Evolutionary conservation across 2,329 filamentous ascomycete genomes (phyloP).

Genomic region (Aspergillus pseudotamarii): DNA sequence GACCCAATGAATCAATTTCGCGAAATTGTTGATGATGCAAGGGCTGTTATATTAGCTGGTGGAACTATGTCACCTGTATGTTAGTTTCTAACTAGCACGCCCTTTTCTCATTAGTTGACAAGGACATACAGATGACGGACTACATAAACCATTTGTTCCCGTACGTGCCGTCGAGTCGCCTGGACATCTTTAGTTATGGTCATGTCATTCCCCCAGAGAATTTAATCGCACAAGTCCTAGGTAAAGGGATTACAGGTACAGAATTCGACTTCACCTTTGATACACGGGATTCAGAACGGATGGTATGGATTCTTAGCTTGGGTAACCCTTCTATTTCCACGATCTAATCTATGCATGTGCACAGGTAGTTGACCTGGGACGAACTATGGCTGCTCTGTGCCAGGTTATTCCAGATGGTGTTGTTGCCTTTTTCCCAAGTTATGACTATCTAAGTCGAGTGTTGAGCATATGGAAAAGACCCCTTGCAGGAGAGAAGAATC

Average conservation of each 20-base stretch:
- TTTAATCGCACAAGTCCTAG: slow-evolving; percentile 75
- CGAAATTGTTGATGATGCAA: slow-evolving; percentile 79
- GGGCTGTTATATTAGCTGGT: slow-evolving; percentile 86
- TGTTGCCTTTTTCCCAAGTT: slow-evolving; percentile 94
- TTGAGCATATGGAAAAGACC: slow-evolving; percentile 61
- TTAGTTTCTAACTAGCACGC: slow-evolving; percentile 1
- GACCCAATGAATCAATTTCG: slow-evolving; percentile 91
- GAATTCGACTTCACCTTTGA: slow-evolving; percentile 88
- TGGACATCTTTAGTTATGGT: slow-evolving; percentile 85
- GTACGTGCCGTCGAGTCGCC: slow-evolving; percentile 62
- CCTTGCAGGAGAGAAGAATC: slow-evolving; percentile 27
- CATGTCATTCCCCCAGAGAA: slow-evolving; percentile 88
- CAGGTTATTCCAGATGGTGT: slow-evolving; percentile 81
- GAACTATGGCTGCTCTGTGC: slow-evolving; percentile 71
- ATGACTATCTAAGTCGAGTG: slow-evolving; percentile 82
- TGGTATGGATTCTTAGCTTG: slow-evolving; percentile 45
- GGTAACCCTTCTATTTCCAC: background rate
- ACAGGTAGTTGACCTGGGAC: slow-evolving; percentile 70
- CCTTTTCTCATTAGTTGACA: slow-evolving; percentile 15
- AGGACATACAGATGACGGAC: slow-evolving; percentile 67
- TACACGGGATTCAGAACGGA: slow-evolving; percentile 67
- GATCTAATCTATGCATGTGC: slow-evolving; percentile 4
- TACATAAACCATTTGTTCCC: slow-evolving; percentile 87
- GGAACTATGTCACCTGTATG: slow-evolving; percentile 90
- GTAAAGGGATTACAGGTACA: slow-evolving; percentile 48